Conservation (phyloP, 768 basidiomycete genomes). For the Pleurotus pulmonarius region DNA sequence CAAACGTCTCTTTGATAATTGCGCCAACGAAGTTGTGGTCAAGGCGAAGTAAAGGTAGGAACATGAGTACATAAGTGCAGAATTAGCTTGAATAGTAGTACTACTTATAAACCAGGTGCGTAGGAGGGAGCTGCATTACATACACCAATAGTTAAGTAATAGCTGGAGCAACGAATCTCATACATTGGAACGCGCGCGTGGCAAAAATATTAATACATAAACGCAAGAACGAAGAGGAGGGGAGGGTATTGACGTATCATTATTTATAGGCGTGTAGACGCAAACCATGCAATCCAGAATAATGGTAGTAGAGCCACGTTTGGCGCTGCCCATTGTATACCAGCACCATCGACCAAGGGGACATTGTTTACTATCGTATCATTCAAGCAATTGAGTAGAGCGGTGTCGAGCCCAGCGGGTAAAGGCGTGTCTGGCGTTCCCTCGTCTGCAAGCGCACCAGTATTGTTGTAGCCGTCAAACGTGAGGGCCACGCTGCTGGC, state of each 20-base stretch:
- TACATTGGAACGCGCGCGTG: too few species aligned
- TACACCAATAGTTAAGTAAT: too few species aligned
- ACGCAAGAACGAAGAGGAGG: background rate
- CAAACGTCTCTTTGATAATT: too few species aligned
- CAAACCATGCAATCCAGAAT: constrained; percentile 18
- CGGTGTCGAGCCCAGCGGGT: constrained; percentile 45
- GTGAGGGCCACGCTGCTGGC: constrained; percentile 60
- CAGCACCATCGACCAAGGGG: constrained; percentile 47
- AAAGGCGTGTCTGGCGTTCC: constrained; percentile 45
- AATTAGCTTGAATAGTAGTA: too few species aligned
- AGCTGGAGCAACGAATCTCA: too few species aligned
- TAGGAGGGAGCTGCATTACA: too few species aligned
- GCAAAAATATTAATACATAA: background rate
- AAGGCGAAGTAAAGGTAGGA: too few species aligned
- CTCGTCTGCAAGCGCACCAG: constrained; percentile 39
- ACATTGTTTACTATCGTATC: constrained; percentile 55
- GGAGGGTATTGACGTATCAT: too few species aligned
- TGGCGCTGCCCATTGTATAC: constrained; percentile 11
- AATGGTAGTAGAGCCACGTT: constrained; percentile 18
- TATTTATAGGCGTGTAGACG: too few species aligned
- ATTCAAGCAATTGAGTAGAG: constrained; percentile 56
- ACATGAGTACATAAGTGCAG: too few species aligned
- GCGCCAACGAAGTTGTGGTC: too few species aligned
- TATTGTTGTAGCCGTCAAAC: constrained; percentile 67
- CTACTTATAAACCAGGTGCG: too few species aligned